Conservation (phyloP, 2,329 filamentous ascomycete genomes). For the Chrysoporthe cubensis region DNA sequence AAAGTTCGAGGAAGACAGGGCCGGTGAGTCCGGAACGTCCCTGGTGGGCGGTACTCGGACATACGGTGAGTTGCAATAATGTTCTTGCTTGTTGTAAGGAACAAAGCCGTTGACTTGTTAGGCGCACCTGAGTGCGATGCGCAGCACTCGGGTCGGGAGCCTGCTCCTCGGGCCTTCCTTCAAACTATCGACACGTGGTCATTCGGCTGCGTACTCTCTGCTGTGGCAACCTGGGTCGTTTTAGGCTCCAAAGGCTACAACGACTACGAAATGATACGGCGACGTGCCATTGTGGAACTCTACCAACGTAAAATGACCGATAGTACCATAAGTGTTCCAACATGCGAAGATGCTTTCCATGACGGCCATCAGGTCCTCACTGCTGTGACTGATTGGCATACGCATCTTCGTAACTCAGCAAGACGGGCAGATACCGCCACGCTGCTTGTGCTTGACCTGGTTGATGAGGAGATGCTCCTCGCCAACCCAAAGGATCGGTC, state of each 20-base stretch:
- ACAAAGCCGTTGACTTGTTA: background rate
- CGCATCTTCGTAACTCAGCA: background rate
- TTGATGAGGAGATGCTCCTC: background rate
- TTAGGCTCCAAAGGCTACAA: background rate
- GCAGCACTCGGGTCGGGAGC: background rate
- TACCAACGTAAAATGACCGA: background rate
- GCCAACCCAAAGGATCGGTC: background rate
- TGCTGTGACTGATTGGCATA: constrained; percentile 8
- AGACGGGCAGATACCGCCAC: constrained; percentile 1
- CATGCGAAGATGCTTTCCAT: constrained; percentile 3
- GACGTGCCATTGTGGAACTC: background rate
- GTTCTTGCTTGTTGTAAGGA: no score
- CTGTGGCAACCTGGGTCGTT: constrained; percentile 8
- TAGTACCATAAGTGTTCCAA: background rate
- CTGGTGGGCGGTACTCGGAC: constrained; percentile 1
- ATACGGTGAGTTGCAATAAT: background rate
- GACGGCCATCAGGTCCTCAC: background rate
- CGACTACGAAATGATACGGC: background rate
- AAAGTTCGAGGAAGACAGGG: background rate
- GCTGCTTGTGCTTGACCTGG: background rate
- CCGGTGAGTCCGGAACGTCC: background rate
- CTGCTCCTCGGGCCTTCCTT: background rate
- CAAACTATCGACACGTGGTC: constrained; percentile 10
- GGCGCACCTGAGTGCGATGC: constrained; percentile 2
- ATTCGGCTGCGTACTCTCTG: constrained; percentile 7